Base-by-base conservation (phyloP, 257 asterid species). In the Gardenia jasminoides region DNA sequence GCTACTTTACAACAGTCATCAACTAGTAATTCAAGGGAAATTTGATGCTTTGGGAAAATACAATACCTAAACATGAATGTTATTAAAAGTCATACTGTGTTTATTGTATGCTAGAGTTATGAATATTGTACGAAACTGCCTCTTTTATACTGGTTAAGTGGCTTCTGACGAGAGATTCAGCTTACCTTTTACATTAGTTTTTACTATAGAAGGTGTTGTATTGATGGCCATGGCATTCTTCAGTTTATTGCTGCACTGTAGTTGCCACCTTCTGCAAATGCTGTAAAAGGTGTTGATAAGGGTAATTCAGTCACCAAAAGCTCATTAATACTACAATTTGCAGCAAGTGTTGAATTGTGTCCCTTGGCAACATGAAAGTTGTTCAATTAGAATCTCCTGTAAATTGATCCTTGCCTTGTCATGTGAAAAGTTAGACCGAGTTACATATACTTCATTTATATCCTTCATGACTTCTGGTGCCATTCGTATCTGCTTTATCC, bases 401-500 rank as follows among this genome's bases (percentile, higher is more conserved):
- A 59, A 4, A 9, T 12, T 61, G 39, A 19, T 79, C 7, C 68
- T 59, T 70, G 9, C 30, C 44, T 9, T 20, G 28, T 10, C 41
- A 44, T 59, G 67, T 58, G 20, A 33, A 77, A 9, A 7, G 7
- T 24, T 20, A 39, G 15, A 61, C 39, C 44, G 12, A n/a, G 3
- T 48, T 56, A 33, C 20, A 22, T n/a, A 16, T 41, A 15, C 48
- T 56, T 16, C 77, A 12, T 54, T 24, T 73, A 50, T 28, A 13
- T 75, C 19, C 4, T 68, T 39, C 17, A 50, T 54, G 56, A 43
- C 41, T 68, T 26, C 33, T 9, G 19, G 52, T 44, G 0, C 36
- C 61, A 64, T 47, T 3, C 10, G 8, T 75, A 44, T 72, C 8
- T 67, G 72, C 77, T 83, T 76, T 83, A 41, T 79, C 4, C 71